Percentiles rank a stretch among this genome's conserved stretches.
phyloP scores from a whole-genome alignment of 2,329 filamentous ascomycete genomes.

The Pseudogymnoascus sp. region DNA sequence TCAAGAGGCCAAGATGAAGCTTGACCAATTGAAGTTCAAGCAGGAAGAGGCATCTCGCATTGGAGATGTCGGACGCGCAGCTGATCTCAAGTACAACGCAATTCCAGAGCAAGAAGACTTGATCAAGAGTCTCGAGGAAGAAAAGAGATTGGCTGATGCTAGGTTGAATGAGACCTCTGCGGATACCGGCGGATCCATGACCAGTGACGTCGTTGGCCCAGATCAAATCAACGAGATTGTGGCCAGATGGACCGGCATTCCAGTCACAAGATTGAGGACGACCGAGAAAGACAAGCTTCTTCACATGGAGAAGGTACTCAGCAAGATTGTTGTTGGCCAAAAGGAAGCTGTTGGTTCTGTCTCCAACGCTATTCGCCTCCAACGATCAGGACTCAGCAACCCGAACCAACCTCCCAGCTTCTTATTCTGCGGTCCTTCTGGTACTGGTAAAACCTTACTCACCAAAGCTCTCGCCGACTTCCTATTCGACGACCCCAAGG shows the following conservation, averaged over 20 bases:
- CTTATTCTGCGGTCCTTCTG: constrained; percentile 96
- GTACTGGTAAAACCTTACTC: constrained; percentile 94
- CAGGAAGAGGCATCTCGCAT: constrained; percentile 86
- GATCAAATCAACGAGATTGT: constrained; percentile 99
- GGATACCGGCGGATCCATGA: constrained; percentile 63
- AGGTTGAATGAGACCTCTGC: constrained; percentile 49
- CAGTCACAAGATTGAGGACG: constrained; percentile 86
- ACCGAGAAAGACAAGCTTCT: constrained; percentile 98
- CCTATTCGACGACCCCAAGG: constrained; percentile 91
- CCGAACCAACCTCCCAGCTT: constrained; percentile 97
- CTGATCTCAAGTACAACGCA: constrained; percentile 93
- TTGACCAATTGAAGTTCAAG: constrained; percentile 86
- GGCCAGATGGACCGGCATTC: constrained; percentile 95
- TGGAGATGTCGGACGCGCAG: constrained; percentile 78
- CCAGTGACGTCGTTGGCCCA: constrained; percentile 89
- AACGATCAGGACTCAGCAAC: constrained; percentile 89
- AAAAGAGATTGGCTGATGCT: constrained; percentile 73
- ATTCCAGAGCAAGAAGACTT: constrained; percentile 83
- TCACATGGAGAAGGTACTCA: constrained; percentile 85
- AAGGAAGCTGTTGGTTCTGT: constrained; percentile 89
- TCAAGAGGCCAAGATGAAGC: constrained; percentile 89
- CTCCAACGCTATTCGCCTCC: constrained; percentile 90
- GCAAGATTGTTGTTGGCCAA: constrained; percentile 84
- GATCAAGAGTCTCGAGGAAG: constrained; percentile 75
- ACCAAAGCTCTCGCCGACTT: constrained; percentile 97